A percentile compares a stretch with the other conserved stretches of the same genome.
phyloP scores from a whole-genome alignment of 495 filamentous ascomycete genomes.

The Coniosporium apollinis region DNA sequence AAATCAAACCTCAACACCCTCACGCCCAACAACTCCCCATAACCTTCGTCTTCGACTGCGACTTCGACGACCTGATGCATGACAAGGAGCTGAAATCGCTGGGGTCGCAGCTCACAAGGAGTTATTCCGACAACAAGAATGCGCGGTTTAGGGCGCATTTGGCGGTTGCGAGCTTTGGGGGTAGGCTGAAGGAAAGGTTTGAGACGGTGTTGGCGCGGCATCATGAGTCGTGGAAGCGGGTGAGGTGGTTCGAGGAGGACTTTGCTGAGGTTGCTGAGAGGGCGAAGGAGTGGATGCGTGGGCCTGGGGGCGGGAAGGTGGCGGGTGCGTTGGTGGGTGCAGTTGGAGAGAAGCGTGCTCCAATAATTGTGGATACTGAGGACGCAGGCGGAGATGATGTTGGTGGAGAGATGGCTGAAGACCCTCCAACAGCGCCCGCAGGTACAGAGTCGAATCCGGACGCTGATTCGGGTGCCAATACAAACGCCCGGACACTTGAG shows the following conservation, averaged over 20 bases:
- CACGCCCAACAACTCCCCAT: constrained; percentile 45
- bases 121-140: constrained; percentile 71
- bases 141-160: constrained; percentile 49
- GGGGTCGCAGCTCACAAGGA: constrained; percentile 62
- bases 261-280: constrained; percentile 45
- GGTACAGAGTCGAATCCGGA: constrained; percentile 7
- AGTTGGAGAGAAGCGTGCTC: constrained; percentile 11
- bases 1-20: constrained; percentile 14
- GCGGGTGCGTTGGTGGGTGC: constrained; percentile 27
- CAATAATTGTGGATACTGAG: not conserved
- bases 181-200: constrained; percentile 58
- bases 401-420: constrained; percentile 8
- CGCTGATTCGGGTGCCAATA: not conserved
- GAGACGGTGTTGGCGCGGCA: constrained; percentile 51
- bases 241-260: constrained; percentile 51
- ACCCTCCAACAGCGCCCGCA: too few species aligned
- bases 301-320: constrained; percentile 31
- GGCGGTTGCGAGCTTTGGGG: constrained; percentile 57
- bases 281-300: constrained; percentile 43
- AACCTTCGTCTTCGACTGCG: constrained; percentile 73
- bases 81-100: constrained; percentile 71
- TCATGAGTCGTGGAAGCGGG: constrained; percentile 62
- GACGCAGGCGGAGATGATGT: constrained; percentile 15
- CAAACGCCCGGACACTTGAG: not conserved
- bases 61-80: constrained; percentile 79